A percentile compares a stretch with the other conserved stretches of the same genome.
phyloP scores from a whole-genome alignment of 2,329 filamentous ascomycete genomes.

The Dactylonectria macrodidyma region DNA sequence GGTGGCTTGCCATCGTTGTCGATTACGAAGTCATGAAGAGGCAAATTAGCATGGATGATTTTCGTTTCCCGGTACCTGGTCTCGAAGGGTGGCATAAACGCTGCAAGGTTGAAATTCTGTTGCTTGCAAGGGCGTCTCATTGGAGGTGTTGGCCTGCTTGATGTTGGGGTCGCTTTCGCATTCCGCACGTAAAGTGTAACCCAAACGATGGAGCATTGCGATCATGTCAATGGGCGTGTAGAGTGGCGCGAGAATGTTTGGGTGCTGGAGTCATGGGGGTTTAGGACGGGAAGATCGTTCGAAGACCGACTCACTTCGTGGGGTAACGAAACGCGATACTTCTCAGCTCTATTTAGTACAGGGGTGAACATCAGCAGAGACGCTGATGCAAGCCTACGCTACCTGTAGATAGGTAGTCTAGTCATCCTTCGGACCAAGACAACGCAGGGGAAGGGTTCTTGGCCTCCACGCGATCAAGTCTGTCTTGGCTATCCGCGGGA shows the following conservation, averaged over 20 bases:
- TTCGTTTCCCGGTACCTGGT: conserved; percentile 2
- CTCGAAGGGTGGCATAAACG: not conserved
- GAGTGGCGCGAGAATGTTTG: conserved; percentile 22
- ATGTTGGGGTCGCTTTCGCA: not conserved
- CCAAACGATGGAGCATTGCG: conserved; percentile 2
- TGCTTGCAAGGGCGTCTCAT: conserved; percentile 1
- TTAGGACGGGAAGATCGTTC: not conserved
- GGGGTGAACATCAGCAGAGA: not conserved
- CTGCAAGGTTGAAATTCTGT: not conserved
- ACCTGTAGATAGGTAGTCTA: not conserved
- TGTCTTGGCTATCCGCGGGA: conserved; percentile 5
- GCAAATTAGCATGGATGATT: conserved; percentile 8
- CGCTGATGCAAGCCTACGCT: not conserved
- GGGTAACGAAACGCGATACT: conserved; percentile 10
- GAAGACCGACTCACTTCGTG: conserved; percentile 19
- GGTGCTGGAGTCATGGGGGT: not conserved
- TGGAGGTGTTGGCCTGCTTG: not conserved
- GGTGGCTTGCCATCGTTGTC: not conserved
- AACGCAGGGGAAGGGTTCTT: conserved; percentile 5
- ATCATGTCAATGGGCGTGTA: not conserved
- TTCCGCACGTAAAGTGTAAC: conserved; percentile 20
- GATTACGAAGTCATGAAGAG: not conserved
- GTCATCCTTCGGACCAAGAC: not conserved
- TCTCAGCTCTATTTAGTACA: conserved; percentile 5
- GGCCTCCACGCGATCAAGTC: not conserved